Base-by-base conservation (phyloP, 768 basidiomycete genomes). In the Tricholoma terreum region DNA sequence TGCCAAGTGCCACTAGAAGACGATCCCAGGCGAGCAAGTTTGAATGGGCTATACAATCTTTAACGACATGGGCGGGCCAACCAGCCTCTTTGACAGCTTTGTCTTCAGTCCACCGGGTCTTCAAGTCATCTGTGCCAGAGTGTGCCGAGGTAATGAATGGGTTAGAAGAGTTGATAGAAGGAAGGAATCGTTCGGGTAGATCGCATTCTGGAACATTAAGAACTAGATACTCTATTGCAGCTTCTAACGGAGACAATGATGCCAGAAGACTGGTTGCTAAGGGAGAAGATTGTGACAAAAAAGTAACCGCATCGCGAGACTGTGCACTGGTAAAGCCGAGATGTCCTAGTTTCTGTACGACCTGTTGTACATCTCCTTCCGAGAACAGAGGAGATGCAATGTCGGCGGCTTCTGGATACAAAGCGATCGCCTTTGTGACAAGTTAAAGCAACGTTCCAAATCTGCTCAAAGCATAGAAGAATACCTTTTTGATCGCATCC, bases 201-300 rank as follows among this genome's bases (percentile, higher is more conserved):
- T 96, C 94, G 56, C 90, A 87, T 74, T 98, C 94, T 0, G 94
- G 89, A 5, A 90, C 67, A 63, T 91, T 84, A 19, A 96, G 77
- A 45, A 96, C 79, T 2, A 97, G 78, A 72, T 92, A 92, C 62
- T 94, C 90, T 45, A 94, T 86, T 52, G 85, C 84, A 0, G 92
- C 90, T 66, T 93, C 86, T 12, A 93, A 70, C 4, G 87, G 83
- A 5, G 84, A 76, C 2, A 85, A 69, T 6, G 82, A 75, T 6
- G 68, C 71, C 33, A 94, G 75, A 12, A 96, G 77, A 36, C 82
- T 84, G 15, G 82, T 77, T 5, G 84, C 75, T n/a, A 89, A 72
- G 3, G 80, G 68, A 10, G 86, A 87, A 12, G 84, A 75, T 14
- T 71, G 63, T 4, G 84, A 80, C 11, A 92, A 72, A 49, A 84